A percentile compares a stretch with the other conserved stretches of the same genome.
phyloP scores from a whole-genome alignment of 805 yeast genomes.

The Candida hungchunana region DNA sequence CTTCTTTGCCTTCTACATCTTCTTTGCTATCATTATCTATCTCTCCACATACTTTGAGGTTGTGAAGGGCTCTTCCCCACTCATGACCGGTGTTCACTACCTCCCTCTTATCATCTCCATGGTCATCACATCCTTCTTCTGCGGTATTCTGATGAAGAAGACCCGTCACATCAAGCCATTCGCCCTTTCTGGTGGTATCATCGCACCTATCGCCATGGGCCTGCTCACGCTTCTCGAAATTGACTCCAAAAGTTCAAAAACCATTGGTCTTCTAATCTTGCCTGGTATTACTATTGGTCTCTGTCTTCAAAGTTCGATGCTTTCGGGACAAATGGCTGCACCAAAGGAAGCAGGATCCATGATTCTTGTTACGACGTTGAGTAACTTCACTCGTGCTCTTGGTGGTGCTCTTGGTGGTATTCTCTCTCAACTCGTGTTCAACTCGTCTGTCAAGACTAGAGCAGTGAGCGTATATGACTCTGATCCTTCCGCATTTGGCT shows the following conservation, averaged over 20 bases:
- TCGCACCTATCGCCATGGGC: constrained; percentile 34
- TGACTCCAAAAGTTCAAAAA: constrained; percentile 25
- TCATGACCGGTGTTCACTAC: constrained; percentile 41
- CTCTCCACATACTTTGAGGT: constrained; percentile 19
- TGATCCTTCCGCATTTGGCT: constrained; percentile 1
- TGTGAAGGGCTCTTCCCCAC: constrained; percentile 34
- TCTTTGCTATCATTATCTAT: constrained; percentile 5
- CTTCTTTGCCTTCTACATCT: constrained; percentile 3
- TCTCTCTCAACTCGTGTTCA: constrained; percentile 37
- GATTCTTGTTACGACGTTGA: constrained; percentile 40
- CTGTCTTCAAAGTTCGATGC: constrained; percentile 29
- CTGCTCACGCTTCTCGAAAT: constrained; percentile 29
- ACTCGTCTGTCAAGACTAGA: constrained; percentile 20
- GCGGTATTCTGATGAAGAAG: constrained; percentile 30
- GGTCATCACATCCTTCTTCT: constrained; percentile 19
- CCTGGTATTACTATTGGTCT: constrained; percentile 34
- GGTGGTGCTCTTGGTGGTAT: constrained; percentile 40
- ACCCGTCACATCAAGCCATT: constrained; percentile 34
- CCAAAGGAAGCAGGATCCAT: constrained; percentile 46
- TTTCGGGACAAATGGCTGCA: constrained; percentile 34
- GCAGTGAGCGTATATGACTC: background rate
- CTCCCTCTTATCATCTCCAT: constrained; percentile 42
- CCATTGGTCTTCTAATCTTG: constrained; percentile 35
- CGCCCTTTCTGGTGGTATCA: constrained; percentile 26
- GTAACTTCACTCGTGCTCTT: constrained; percentile 37